A percentile compares a stretch with the other conserved stretches of the same genome.
These are phyloP conservation scores for Cladosporium oxysporum DNA, from an alignment of 2,329 filamentous ascomycete species.

Conservation along the genomic window DNA sequence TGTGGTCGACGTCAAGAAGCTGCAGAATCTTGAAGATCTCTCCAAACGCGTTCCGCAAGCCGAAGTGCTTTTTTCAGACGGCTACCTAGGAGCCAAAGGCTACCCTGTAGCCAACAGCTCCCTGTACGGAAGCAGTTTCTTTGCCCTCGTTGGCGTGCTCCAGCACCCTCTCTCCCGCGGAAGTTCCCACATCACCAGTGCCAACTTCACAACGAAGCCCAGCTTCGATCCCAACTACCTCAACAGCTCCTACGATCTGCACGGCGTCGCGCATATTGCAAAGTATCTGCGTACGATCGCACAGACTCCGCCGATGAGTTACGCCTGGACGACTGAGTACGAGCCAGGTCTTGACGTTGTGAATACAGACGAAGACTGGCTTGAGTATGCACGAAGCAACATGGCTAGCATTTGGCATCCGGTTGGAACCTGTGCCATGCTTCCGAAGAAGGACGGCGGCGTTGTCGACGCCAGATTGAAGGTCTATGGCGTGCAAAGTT, in stretches of 20 bases:
- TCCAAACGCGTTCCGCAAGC: conserved; percentile 42
- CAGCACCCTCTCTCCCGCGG: conserved; percentile 37
- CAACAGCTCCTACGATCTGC: conserved; percentile 30
- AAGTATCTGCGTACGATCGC: conserved; percentile 45
- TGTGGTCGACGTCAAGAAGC: conserved; percentile 42
- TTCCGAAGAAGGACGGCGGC: conserved; percentile 29
- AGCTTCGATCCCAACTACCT: conserved; percentile 35
- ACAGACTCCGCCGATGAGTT: conserved; percentile 42
- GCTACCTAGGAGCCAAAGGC: conserved; percentile 46
- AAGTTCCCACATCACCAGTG: conserved; percentile 30
- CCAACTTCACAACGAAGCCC: conserved; percentile 26
- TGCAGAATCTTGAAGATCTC: conserved; percentile 42
- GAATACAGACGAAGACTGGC: conserved; percentile 26
- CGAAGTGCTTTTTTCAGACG: conserved; percentile 50
- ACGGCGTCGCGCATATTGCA: conserved; percentile 28
- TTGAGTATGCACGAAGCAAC: conserved; percentile 28
- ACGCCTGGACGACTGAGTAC: conserved; percentile 27
- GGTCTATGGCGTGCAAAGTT: conserved; percentile 34
- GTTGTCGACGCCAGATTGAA: conserved; percentile 35
- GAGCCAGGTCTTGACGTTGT: conserved; percentile 24
- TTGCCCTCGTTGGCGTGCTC: conserved; percentile 39
- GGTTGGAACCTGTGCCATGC: conserved; percentile 41
- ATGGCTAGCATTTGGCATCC: conserved; percentile 37
- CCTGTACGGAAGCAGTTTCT: conserved; percentile 37
- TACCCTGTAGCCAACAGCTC: conserved; percentile 36